phyloP scores from a whole-genome alignment of 148 eudicot genomes.

The Amaranthus hypochondriacus region DNA sequence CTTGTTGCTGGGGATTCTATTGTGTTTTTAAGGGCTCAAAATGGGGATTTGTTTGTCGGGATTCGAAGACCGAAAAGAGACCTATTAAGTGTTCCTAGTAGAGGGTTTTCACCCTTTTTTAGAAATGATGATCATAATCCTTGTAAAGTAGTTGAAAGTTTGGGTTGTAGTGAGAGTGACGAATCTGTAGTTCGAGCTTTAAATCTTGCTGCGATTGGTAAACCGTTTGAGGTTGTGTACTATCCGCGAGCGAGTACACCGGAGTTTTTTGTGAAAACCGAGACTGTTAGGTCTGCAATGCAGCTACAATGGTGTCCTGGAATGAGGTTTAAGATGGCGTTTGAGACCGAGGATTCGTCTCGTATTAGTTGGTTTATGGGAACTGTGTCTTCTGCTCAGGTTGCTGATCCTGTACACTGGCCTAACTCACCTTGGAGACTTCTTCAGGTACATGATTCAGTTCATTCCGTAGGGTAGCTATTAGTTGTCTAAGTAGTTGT shows the following conservation, averaged over 20 bases:
- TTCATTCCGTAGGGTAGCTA: neutral
- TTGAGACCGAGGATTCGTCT: conserved; percentile 97
- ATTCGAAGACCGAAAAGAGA: conserved; percentile 82
- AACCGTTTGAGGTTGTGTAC: conserved; percentile 82
- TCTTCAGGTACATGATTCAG: conserved; percentile 54
- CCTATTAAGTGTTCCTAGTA: conserved; percentile 29
- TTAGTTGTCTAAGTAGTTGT: neutral
- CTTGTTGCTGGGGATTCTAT: conserved; percentile 91
- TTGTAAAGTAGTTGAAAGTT: conserved; percentile 22
- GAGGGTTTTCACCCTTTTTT: conserved; percentile 40
- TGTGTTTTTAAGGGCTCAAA: conserved; percentile 73
- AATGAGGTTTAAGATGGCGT: conserved; percentile 97
- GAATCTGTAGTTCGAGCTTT: conserved; percentile 66
- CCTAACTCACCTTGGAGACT: conserved; percentile 96
- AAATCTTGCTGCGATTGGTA: conserved; percentile 52
- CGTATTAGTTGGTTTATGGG: conserved; percentile 99
- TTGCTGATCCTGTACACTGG: conserved; percentile 75
- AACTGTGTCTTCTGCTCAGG: conserved; percentile 71
- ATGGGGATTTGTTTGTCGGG: conserved; percentile 84
- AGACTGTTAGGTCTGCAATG: conserved; percentile 61
- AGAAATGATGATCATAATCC: conserved; percentile 34
- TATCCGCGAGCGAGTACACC: conserved; percentile 88
- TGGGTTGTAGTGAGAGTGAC: conserved; percentile 29
- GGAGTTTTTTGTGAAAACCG: conserved; percentile 80
- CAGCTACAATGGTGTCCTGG: conserved; percentile 77